Percentiles rank a stretch among this genome's conserved stretches.
These are phyloP conservation scores for Taiozyma onychis DNA, from an alignment of 1,139 yeast genomes.

Conservation along the genomic window DNA sequence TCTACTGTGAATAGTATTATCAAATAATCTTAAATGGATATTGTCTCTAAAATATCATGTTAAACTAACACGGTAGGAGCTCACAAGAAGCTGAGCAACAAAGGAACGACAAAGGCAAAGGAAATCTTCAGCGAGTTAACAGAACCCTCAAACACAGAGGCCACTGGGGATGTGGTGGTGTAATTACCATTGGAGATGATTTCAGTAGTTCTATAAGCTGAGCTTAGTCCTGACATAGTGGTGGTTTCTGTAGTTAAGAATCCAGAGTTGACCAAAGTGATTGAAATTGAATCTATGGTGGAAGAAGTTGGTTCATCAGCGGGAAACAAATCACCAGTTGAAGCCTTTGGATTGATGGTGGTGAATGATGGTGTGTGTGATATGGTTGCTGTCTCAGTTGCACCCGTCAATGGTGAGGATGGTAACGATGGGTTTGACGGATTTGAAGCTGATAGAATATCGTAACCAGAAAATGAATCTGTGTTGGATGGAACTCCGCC, in stretches of 20 bases:
- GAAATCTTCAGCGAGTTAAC: neutral
- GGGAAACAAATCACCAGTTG: too few species aligned
- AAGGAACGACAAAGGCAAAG: neutral
- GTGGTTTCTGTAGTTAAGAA: neutral
- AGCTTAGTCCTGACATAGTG: neutral
- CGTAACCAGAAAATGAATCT: neutral
- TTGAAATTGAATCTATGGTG: neutral
- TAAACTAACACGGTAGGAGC: too few species aligned
- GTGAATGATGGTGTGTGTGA: neutral
- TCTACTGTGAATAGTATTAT: too few species aligned
- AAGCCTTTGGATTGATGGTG: neutral
- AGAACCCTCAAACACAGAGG: neutral
- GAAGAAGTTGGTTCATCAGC: too few species aligned
- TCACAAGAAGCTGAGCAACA: neutral
- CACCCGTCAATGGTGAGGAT: too few species aligned
- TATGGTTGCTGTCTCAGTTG: too few species aligned
- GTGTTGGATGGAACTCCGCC: neutral
- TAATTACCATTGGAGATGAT: neutral
- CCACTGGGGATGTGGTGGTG: neutral
- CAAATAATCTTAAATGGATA: too few species aligned
- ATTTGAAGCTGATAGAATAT: neutral
- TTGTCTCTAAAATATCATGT: too few species aligned
- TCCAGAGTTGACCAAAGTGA: neutral
- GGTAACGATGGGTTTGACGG: neutral
- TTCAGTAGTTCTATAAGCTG: neutral